Base-by-base conservation (phyloP, 345 rosid species). In the Gossypium bickii region DNA sequence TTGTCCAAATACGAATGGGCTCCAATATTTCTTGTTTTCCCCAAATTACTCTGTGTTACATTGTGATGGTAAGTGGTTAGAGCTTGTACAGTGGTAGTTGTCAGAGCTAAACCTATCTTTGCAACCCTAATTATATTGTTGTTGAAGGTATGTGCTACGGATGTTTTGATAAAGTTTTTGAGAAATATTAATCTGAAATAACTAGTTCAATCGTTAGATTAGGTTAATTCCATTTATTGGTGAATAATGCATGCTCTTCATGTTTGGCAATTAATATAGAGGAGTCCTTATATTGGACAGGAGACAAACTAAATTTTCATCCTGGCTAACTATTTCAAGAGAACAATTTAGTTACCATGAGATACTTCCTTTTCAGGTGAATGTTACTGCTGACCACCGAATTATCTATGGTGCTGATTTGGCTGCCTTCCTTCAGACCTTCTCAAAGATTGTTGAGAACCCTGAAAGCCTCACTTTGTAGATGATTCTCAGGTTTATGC, bases 361-460 rank as follows among this genome's bases (percentile, higher is more conserved):
- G 18, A 47, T 69, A 71, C 34, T 12, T 68, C 43, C 49, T 2
- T 68, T 58, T 75, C 92, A 95, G 98, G 97, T 92, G 83, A 95
- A 95, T 79, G 98, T 92, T 74, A 92, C 99, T 20, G 97, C 98
- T 12, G 99, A 95, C 85, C 97, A 92, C 86, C 87, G 94, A 27
- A 91, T 95, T 51, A 69, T 92, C 17, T 92, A 92, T 48, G 98
- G 99, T 64, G 99, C 99, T 71, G 94, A 95, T 86, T 87, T 92
- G 85, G 98, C 99, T 16, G 89, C 94, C 59, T 92, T 91, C 86
- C 93, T 95, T 66, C 89, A 87, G 79, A 91, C 98, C n/a, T 93
- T 93, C 75, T 85, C 98, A 70, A 91, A 90, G 92, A 91, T 95
- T 57, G 66, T 95, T 66, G 91, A 88, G 84, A 88, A 89, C 82